Evolutionary conservation across 768 basidiomycete species (phyloP).

Genomic region (Leccinum longicurvipes): DNA sequence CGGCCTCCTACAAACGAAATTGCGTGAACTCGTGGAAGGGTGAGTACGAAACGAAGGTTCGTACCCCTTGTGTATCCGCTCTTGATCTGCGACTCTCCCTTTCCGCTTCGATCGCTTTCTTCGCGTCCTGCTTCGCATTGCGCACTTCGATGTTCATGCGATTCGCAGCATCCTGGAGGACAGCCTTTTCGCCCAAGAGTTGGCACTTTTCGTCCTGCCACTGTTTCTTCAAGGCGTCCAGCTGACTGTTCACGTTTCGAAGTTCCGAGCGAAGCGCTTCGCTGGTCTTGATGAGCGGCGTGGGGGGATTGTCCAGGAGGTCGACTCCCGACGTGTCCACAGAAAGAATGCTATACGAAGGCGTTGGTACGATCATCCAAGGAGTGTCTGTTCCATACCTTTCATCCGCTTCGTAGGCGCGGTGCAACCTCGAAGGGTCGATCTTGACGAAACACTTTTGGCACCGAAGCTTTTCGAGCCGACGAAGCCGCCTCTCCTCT

Average conservation of each 20-base stretch:
- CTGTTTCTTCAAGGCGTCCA: constrained; percentile 59
- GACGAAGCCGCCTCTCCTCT: constrained; percentile 64
- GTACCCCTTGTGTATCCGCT: constrained; percentile 55
- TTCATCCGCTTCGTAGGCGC: constrained; percentile 49
- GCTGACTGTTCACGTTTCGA: constrained; percentile 57
- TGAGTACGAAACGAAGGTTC: not conserved
- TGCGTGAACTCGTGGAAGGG: not conserved
- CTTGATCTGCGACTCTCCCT: constrained; percentile 47
- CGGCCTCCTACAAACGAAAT: constrained; percentile 54
- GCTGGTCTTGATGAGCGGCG: constrained; percentile 63
- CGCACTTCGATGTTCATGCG: constrained; percentile 62
- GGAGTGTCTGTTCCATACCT: constrained; percentile 42
- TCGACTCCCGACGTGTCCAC: constrained; percentile 47
- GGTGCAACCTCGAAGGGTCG: constrained; percentile 44
- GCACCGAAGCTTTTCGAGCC: constrained; percentile 62
- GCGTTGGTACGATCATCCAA: constrained; percentile 6
- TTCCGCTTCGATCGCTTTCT: constrained; percentile 51
- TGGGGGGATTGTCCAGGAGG: constrained; percentile 57
- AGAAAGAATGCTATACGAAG: constrained; percentile 39
- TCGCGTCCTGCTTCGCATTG: constrained; percentile 54
- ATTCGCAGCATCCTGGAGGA: constrained; percentile 67
- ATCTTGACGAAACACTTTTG: constrained; percentile 66
- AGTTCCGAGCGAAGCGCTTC: constrained; percentile 62
- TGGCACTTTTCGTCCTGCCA: constrained; percentile 68
- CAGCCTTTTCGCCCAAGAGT: constrained; percentile 66